Evolutionary conservation across 176 grass and related monocot genomes (phyloP).

Genomic region (Phragmites australis): DNA sequence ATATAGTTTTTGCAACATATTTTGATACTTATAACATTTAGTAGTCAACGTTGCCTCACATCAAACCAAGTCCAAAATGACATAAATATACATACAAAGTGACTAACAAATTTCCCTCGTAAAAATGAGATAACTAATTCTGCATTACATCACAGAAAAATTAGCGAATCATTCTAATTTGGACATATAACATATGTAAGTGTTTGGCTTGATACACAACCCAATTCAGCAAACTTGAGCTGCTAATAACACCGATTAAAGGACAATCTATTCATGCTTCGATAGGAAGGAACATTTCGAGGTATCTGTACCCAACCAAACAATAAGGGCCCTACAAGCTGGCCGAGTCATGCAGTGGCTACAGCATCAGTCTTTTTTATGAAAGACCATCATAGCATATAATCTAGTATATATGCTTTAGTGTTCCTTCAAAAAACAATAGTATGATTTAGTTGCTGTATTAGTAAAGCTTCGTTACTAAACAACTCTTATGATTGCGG

Average conservation of each 20-base stretch:
- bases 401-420: not conserved
- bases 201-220: too few relatives aligned
- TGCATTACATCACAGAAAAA: too few relatives aligned
- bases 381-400: not conserved
- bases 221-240: not conserved
- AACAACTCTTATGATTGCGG: not conserved
- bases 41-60: too few relatives aligned
- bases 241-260: not conserved
- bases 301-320: constrained; percentile 21
- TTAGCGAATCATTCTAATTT: too few relatives aligned
- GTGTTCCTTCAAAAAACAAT: not conserved
- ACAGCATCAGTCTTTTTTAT: not conserved
- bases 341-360: not conserved
- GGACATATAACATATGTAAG: too few relatives aligned
- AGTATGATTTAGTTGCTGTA: not conserved
- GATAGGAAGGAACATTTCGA: not conserved
- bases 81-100: too few relatives aligned
- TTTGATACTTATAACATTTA: not conserved
- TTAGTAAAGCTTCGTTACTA: not conserved
- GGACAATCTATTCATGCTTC: not conserved
- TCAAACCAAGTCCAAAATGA: too few relatives aligned
- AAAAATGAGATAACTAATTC: too few relatives aligned
- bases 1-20: not conserved
- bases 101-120: too few relatives aligned
- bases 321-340: not conserved